These are phyloP conservation scores for Arthrobotrys pseudoclavata DNA, from an alignment of 2,329 filamentous ascomycete species.

Conservation along the genomic window DNA sequence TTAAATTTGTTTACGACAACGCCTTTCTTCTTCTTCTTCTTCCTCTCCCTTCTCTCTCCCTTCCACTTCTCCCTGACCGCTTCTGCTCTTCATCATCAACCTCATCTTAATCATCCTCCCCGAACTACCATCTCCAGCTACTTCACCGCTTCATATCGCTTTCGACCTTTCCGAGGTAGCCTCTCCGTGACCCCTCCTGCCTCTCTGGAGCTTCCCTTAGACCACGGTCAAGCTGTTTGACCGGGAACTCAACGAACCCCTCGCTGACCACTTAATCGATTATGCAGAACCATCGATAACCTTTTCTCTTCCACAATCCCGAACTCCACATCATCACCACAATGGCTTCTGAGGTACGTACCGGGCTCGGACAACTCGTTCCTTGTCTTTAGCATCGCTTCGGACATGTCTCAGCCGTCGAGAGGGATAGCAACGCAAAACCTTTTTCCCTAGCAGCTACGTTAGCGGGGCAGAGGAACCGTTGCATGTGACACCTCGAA, in stretches of 20 bases:
- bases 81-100: conserved; percentile 21
- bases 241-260: conserved; percentile 54
- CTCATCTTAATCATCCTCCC: neutral
- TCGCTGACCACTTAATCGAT: conserved; percentile 60
- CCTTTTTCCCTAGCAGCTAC: conserved; percentile 3
- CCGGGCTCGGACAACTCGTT: conserved; percentile 2
- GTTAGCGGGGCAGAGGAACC: conserved; percentile 46
- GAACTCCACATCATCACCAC: conserved; percentile 32
- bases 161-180: conserved; percentile 35
- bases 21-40: conserved; percentile 18
- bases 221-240: conserved; percentile 51
- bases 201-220: conserved; percentile 28
- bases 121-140: conserved; percentile 16
- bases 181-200: conserved; percentile 24
- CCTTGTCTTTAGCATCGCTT: neutral
- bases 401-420: conserved; percentile 18
- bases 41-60: conserved; percentile 1
- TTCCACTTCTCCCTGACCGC: conserved; percentile 4
- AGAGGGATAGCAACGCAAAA: conserved; percentile 48
- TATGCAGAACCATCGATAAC: conserved; percentile 59
- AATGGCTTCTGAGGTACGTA: conserved; percentile 58
- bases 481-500: conserved; percentile 57
- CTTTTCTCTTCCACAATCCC: conserved; percentile 32
- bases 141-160: conserved; percentile 13
- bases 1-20: conserved; percentile 59